Conservation (phyloP, 805 yeast genomes). For the Myxozyma melibiosi region DNA sequence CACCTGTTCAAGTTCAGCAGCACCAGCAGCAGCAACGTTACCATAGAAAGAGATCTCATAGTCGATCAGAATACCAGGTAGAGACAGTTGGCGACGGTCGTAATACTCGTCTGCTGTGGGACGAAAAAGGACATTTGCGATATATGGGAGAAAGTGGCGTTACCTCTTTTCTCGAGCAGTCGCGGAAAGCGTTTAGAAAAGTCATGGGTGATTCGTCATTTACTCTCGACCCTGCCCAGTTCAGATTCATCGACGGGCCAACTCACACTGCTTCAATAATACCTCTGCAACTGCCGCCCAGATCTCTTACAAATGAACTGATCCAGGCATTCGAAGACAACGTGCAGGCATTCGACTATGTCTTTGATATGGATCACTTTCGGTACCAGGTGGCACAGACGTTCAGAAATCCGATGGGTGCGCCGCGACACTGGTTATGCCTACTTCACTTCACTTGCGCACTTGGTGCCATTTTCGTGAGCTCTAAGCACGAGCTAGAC, state of each 20-base stretch:
- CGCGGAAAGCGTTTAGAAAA: conserved; percentile 45
- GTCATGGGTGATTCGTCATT: conserved; percentile 44
- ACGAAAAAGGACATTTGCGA: conserved; percentile 45
- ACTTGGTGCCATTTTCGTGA: conserved; percentile 47
- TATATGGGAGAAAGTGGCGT: conserved; percentile 51
- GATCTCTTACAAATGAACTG: conserved; percentile 41
- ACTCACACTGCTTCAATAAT: conserved; percentile 34
- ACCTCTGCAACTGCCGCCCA: conserved; percentile 41
- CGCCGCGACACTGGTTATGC: conserved; percentile 40
- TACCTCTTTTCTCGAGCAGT: conserved; percentile 47
- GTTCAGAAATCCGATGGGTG: conserved; percentile 41
- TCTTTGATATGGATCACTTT: conserved; percentile 45
- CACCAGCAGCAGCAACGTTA: conserved; percentile 26
- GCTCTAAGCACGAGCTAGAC: conserved; percentile 37
- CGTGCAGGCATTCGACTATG: conserved; percentile 47
- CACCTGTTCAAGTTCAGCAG: conserved; percentile 26
- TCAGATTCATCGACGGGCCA: conserved; percentile 46
- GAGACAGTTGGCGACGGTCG: conserved; percentile 33
- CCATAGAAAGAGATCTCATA: conserved; percentile 24
- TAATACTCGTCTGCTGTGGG: conserved; percentile 43
- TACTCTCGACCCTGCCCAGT: conserved; percentile 46
- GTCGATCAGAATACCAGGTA: conserved; percentile 29
- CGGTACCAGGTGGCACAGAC: conserved; percentile 40
- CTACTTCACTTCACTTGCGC: conserved; percentile 48
- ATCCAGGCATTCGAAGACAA: conserved; percentile 45